Conservation (phyloP, 345 rosid species). For the Sisymbrium altissimum region DNA sequence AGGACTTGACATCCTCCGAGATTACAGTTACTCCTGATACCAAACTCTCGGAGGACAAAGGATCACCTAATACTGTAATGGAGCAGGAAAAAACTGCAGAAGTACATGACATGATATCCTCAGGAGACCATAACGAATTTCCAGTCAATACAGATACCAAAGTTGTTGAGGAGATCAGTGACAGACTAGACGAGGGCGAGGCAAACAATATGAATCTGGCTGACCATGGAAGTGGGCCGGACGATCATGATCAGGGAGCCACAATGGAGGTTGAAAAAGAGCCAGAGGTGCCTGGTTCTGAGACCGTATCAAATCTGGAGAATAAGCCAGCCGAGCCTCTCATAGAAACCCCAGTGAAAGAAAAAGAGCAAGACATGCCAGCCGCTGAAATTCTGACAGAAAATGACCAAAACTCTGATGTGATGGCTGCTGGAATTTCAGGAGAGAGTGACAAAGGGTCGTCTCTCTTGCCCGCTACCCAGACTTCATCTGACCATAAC, state of each 20-base stretch:
- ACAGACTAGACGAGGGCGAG: background rate
- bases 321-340: conserved; percentile 21
- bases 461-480: conserved; percentile 23
- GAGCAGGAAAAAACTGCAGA: conserved; percentile 18
- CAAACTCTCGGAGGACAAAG: conserved; percentile 9
- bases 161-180: conserved; percentile 20
- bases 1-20: conserved; percentile 12
- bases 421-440: conserved; percentile 26
- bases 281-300: conserved; percentile 22
- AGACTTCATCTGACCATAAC: conserved; percentile 20
- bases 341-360: conserved; percentile 13
- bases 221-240: conserved; percentile 17
- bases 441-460: conserved; percentile 6
- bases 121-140: conserved; percentile 22
- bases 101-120: conserved; percentile 5
- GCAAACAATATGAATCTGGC: background rate
- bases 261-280: conserved; percentile 9
- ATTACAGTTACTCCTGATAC: conserved; percentile 24
- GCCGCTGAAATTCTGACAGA: conserved; percentile 13
- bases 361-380: conserved; percentile 17
- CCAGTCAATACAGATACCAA: conserved; percentile 26
- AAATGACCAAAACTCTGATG: conserved; percentile 23
- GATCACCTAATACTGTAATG: conserved; percentile 3
- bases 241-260: conserved; percentile 3
- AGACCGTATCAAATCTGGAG: conserved; percentile 12